phyloP scores from a whole-genome alignment of 352 stramenopile genomes.

The Phytophthora capsici region DNA sequence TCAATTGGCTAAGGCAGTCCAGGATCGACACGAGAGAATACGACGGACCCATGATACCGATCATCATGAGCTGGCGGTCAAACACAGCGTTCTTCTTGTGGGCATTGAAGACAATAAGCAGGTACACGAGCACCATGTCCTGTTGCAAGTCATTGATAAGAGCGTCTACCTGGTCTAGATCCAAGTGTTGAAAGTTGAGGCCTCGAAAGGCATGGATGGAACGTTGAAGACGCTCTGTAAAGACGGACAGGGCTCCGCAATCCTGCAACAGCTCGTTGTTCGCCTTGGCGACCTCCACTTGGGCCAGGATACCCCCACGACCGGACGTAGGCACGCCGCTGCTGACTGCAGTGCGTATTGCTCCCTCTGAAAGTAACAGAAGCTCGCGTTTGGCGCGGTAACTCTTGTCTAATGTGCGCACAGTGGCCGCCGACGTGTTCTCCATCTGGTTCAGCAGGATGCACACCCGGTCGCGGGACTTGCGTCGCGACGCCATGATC shows the following conservation, averaged over 20 bases:
- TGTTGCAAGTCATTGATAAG: constrained; percentile 76
- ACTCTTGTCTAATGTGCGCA: constrained; percentile 73
- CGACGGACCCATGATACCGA: constrained; percentile 63
- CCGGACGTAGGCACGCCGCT: constrained; percentile 15
- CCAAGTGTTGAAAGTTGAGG: constrained; percentile 79
- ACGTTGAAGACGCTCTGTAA: constrained; percentile 62
- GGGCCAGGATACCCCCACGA: constrained; percentile 34
- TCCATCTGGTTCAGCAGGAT: constrained; percentile 70
- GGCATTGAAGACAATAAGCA: constrained; percentile 79
- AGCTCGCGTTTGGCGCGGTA: constrained; percentile 77
- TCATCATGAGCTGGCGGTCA: constrained; percentile 70
- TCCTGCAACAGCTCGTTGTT: constrained; percentile 83
- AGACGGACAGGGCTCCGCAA: constrained; percentile 71
- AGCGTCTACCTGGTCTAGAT: constrained; percentile 67
- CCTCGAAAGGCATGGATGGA: constrained; percentile 71
- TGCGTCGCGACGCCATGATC: constrained; percentile 58
- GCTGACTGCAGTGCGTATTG: constrained; percentile 25
- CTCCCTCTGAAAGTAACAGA: constrained; percentile 65
- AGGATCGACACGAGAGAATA: constrained; percentile 74
- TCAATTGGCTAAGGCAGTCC: constrained; percentile 74
- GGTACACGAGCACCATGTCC: constrained; percentile 81
- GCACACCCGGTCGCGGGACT: constrained; percentile 68
- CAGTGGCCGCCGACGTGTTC: constrained; percentile 64
- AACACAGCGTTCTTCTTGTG: constrained; percentile 70
- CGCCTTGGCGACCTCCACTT: constrained; percentile 58